Evolutionary conservation across 2,329 filamentous ascomycete species (phyloP).

Genomic region (Setomelanomma holmii): DNA sequence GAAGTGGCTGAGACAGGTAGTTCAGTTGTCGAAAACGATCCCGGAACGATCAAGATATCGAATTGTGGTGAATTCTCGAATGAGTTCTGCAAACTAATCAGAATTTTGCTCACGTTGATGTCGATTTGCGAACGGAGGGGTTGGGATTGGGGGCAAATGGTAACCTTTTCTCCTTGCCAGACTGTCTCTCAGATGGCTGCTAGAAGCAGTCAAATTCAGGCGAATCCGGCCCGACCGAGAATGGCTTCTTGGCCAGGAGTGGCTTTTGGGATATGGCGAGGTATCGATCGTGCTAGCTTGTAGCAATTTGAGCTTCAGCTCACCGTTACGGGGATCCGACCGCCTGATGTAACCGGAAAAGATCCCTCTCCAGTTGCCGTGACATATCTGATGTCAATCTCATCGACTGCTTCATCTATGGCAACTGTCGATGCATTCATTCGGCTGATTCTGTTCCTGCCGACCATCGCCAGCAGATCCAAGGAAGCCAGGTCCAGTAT

Average conservation of each 20-base stretch:
- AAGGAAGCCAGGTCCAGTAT: constrained; percentile 43
- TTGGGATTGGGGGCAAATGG: constrained; percentile 29
- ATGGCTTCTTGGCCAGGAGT: constrained; percentile 41
- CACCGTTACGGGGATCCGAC: constrained; percentile 49
- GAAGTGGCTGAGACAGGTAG: constrained; percentile 29
- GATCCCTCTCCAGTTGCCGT: constrained; percentile 46
- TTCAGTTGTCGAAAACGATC: constrained; percentile 32
- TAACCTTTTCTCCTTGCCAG: constrained; percentile 50
- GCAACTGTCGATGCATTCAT: constrained; percentile 30
- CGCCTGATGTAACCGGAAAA: constrained; percentile 44
- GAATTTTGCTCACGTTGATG: constrained; percentile 6
- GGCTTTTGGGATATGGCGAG: constrained; percentile 22
- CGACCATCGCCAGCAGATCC: constrained; percentile 42
- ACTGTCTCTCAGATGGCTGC: constrained; percentile 40
- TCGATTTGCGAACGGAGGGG: constrained; percentile 8
- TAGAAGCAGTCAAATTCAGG: constrained; percentile 33
- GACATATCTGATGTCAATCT: constrained; percentile 48
- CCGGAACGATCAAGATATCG: constrained; percentile 45
- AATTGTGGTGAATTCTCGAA: constrained; percentile 45
- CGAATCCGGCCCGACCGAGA: constrained; percentile 44
- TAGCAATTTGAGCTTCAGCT: constrained; percentile 40
- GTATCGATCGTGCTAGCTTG: constrained; percentile 27
- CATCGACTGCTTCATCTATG: constrained; percentile 43
- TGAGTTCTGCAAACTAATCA: constrained; percentile 40
- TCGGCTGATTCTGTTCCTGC: constrained; percentile 35